These are phyloP conservation scores for Tympanopsis confertula DNA, from an alignment of 2,329 filamentous ascomycete species.

Conservation along the genomic window DNA sequence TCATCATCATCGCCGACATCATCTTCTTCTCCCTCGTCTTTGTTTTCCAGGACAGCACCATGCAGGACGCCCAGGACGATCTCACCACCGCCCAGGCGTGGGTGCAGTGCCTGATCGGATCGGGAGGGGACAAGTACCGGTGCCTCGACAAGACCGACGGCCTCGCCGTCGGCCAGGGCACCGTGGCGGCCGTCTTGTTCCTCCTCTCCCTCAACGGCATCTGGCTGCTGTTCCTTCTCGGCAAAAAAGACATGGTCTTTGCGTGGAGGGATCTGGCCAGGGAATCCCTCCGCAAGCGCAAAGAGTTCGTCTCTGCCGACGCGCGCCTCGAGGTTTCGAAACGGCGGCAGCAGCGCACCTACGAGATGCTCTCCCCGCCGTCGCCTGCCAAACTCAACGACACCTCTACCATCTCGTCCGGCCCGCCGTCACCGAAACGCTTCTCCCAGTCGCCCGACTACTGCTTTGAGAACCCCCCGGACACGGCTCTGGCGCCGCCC, in stretches of 20 bases:
- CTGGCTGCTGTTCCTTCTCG: conserved; percentile 72
- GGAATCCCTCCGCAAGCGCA: conserved; percentile 31
- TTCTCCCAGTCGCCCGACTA: conserved; percentile 39
- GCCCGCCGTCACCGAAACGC: conserved; percentile 15
- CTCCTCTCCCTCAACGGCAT: conserved; percentile 77
- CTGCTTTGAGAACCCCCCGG: conserved; percentile 29
- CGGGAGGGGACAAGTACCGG: conserved; percentile 45
- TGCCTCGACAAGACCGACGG: conserved; percentile 50
- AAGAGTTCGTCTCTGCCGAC: conserved; percentile 84
- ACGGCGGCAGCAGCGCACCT: conserved; percentile 50
- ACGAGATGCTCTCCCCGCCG: conserved; percentile 63
- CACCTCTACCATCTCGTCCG: conserved; percentile 5
- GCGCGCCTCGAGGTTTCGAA: conserved; percentile 48
- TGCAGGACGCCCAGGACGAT: conserved; percentile 39
- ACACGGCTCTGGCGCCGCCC: no score
- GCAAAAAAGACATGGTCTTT: conserved; percentile 70
- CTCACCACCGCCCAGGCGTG: conserved; percentile 46
- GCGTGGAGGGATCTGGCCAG: conserved; percentile 66
- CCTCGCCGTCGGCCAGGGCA: conserved; percentile 64
- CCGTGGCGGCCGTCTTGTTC: conserved; percentile 70
- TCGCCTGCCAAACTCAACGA: conserved; percentile 8
- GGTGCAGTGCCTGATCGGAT: conserved; percentile 57
- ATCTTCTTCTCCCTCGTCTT: conserved; percentile 25
- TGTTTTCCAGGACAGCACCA: background rate
- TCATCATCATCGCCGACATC: conserved; percentile 82